A percentile compares a stretch with the other conserved stretches of the same genome.
phyloP scores from a whole-genome alignment of 768 basidiomycete species.

The Suillus hirtellus region DNA sequence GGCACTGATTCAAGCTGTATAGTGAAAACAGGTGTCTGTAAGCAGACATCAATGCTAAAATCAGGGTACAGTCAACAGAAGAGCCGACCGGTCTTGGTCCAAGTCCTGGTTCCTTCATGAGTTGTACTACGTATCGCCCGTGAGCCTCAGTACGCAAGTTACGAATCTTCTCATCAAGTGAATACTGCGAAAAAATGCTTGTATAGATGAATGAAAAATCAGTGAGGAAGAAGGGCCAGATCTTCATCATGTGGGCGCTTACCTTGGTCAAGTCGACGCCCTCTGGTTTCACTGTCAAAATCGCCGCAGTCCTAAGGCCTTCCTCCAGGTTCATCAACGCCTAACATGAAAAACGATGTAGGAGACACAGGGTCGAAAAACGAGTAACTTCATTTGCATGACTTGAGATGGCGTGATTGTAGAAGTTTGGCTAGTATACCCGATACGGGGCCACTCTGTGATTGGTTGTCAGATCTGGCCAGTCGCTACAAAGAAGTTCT shows the following conservation, averaged over 20 bases:
- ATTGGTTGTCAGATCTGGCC: too few species aligned
- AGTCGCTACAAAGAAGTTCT: too few species aligned
- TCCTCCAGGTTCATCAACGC: constrained; percentile 87
- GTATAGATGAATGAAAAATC: neutral
- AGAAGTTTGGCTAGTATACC: too few species aligned
- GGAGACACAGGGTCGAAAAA: too few species aligned
- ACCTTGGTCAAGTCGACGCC: constrained; percentile 88
- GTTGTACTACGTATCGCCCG: constrained; percentile 67
- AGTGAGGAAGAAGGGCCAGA: neutral
- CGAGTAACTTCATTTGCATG: too few species aligned
- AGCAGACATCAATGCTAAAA: neutral
- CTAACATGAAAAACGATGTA: too few species aligned
- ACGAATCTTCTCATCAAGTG: constrained; percentile 65
- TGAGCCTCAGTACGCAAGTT: constrained; percentile 76
- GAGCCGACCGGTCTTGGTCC: constrained; percentile 80
- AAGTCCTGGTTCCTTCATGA: constrained; percentile 76
- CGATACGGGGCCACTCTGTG: too few species aligned
- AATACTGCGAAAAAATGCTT: constrained; percentile 89
- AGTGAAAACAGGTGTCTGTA: too few species aligned
- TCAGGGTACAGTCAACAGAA: neutral
- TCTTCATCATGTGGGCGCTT: constrained; percentile 12
- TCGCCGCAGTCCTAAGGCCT: constrained; percentile 95
- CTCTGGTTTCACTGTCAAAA: constrained; percentile 83
- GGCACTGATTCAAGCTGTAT: too few species aligned
- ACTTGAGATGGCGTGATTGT: too few species aligned